Percentiles rank a stretch among this genome's conserved stretches.
phyloP scores from a whole-genome alignment of 148 eudicot species.

The Limonium bicolor region DNA sequence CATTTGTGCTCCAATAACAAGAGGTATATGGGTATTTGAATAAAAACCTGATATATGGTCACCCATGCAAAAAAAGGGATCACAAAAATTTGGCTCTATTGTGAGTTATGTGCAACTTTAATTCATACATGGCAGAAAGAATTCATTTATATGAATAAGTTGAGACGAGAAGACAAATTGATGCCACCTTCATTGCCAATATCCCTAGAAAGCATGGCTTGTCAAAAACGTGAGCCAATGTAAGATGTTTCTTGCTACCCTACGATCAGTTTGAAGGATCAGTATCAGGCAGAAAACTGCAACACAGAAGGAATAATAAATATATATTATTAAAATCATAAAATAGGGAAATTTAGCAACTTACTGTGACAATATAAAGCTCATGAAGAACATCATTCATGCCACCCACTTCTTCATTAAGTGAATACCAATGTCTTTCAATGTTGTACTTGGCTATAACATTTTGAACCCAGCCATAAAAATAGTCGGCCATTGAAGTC shows the following conservation, averaged over 20 bases:
- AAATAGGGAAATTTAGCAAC: no score
- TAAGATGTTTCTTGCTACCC: conserved; percentile 56
- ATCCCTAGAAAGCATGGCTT: conserved; percentile 83
- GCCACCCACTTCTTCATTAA: conserved; percentile 70
- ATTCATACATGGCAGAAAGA: neutral
- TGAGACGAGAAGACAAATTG: neutral
- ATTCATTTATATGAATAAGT: no score
- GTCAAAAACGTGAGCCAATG: conserved; percentile 81
- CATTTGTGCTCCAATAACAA: no score
- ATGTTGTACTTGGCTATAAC: conserved; percentile 32
- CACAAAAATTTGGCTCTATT: neutral
- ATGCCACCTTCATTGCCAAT: conserved; percentile 60
- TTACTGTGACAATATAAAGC: conserved; percentile 42
- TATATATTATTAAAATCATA: neutral
- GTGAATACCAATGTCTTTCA: conserved; percentile 29
- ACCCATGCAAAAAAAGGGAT: neutral
- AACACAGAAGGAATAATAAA: neutral
- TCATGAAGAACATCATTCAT: conserved; percentile 58
- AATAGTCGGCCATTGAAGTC: conserved; percentile 55
- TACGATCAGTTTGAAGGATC: conserved; percentile 13
- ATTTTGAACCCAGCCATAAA: conserved; percentile 46
- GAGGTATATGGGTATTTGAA: no score
- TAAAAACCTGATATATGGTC: no score
- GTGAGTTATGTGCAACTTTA: neutral
- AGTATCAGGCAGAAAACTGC: no score